phyloP scores from a whole-genome alignment of 2,329 filamentous ascomycete genomes.

The Nigrospora osmanthi region DNA sequence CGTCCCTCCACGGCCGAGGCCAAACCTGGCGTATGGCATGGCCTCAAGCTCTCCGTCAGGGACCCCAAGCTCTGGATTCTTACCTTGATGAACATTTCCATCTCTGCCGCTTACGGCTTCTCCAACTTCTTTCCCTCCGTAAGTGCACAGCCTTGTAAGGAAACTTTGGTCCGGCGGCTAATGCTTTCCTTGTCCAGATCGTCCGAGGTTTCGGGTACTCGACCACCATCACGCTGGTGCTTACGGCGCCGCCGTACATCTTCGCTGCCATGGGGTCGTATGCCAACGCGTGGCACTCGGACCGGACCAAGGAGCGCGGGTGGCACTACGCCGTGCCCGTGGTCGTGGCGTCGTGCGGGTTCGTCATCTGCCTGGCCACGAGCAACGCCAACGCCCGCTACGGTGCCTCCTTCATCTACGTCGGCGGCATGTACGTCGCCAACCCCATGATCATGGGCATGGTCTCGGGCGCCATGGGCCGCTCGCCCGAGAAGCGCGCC shows the following conservation, averaged over 20 bases:
- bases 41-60: slow-evolving; percentile 12
- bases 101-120: slow-evolving; percentile 11
- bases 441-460: slow-evolving; percentile 27
- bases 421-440: slow-evolving; percentile 21
- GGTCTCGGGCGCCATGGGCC: slow-evolving; percentile 22
- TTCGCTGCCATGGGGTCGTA: slow-evolving; percentile 47
- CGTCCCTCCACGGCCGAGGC: slow-evolving; percentile 13
- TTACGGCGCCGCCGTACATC: slow-evolving; percentile 51
- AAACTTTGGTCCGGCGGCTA: too few relatives aligned
- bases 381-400: slow-evolving; percentile 45
- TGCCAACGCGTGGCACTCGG: slow-evolving; percentile 51
- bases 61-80: slow-evolving; percentile 16
- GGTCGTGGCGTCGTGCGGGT: slow-evolving; percentile 44
- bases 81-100: slow-evolving; percentile 9
- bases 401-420: slow-evolving; percentile 35
- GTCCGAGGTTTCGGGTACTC: neutral
- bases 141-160: slow-evolving; percentile 10
- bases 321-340: slow-evolving; percentile 50
- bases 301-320: slow-evolving; percentile 53
- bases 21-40: slow-evolving; percentile 11
- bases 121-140: slow-evolving; percentile 16
- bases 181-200: too few relatives aligned
- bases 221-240: slow-evolving; percentile 23
- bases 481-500: slow-evolving; percentile 30
- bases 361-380: slow-evolving; percentile 52